These are phyloP conservation scores for Terana coerulea DNA, from an alignment of 768 basidiomycete genomes.

Conservation along the genomic window DNA sequence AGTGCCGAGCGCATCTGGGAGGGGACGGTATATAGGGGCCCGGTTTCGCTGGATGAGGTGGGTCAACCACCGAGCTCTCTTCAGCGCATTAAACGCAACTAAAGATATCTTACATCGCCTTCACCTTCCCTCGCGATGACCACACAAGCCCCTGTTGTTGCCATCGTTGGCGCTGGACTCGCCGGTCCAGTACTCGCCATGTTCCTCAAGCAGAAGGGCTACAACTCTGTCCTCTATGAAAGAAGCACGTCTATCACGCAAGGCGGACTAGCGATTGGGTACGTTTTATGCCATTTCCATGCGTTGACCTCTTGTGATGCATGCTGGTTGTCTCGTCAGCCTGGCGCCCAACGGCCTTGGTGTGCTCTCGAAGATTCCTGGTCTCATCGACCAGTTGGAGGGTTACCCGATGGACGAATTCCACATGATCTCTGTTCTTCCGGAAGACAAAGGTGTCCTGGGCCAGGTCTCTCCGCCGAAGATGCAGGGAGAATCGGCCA, in stretches of 20 bases:
- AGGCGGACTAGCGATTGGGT: too few species aligned
- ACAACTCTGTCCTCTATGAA: conserved; percentile 7
- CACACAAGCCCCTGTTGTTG: too few species aligned
- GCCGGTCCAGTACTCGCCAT: conserved; percentile 6
- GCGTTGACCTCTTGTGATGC: background rate
- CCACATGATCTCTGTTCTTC: conserved; percentile 9
- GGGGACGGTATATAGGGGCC: too few species aligned
- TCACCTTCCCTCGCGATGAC: too few species aligned
- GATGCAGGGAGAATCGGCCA: background rate
- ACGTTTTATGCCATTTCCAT: too few species aligned
- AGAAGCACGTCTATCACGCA: too few species aligned
- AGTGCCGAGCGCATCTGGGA: too few species aligned
- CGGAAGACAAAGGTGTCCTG: conserved; percentile 9
- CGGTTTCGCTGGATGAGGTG: too few species aligned
- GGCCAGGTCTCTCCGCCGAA: background rate
- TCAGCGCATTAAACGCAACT: too few species aligned
- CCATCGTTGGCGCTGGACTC: conserved; percentile 3
- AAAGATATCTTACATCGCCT: too few species aligned
- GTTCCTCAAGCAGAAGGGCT: conserved; percentile 7
- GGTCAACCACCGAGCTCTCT: too few species aligned
- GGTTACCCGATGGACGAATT: background rate
- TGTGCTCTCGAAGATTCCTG: conserved; percentile 7
- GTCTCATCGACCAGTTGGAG: conserved; percentile 3
- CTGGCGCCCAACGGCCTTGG: conserved; percentile 1
- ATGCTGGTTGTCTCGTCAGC: too few species aligned